A percentile compares a stretch with the other conserved stretches of the same genome.
phyloP scores from a whole-genome alignment of 2,329 filamentous ascomycete species.

The Calonectria pauciramosa region DNA sequence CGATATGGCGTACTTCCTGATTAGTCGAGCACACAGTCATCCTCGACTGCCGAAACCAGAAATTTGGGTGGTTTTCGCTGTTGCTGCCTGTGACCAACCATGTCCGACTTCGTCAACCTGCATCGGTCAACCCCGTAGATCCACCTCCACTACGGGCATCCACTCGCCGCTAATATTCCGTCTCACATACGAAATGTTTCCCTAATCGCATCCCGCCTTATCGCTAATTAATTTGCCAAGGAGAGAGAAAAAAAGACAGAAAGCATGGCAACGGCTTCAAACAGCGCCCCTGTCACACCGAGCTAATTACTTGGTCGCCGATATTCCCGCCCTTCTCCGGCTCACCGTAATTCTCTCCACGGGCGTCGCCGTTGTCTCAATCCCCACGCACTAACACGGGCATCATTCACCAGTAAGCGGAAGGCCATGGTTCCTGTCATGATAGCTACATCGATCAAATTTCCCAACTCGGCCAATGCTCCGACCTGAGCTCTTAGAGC shows the following conservation, averaged over 20 bases:
- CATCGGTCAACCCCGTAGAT: slow-evolving; percentile 44
- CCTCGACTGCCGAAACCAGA: neutral
- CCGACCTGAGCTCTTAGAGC: slow-evolving; percentile 1
- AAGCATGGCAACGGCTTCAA: neutral
- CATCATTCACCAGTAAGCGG: slow-evolving; percentile 1
- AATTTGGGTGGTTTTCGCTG: neutral
- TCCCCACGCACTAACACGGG: neutral
- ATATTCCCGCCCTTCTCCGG: neutral
- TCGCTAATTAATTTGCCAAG: neutral
- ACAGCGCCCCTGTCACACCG: neutral
- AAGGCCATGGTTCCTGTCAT: neutral
- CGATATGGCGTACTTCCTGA: neutral
- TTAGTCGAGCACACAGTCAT: neutral
- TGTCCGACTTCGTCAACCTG: slow-evolving; percentile 34
- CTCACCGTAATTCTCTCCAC: neutral
- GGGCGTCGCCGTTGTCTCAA: slow-evolving; percentile 9
- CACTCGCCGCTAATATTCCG: neutral
- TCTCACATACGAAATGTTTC: neutral
- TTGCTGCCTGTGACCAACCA: slow-evolving; percentile 11
- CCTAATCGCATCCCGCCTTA: neutral
- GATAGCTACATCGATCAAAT: neutral
- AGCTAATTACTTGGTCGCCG: slow-evolving; percentile 6
- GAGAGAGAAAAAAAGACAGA: neutral
- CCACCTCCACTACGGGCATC: slow-evolving; percentile 14
- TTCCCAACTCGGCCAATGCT: slow-evolving; percentile 1